These are phyloP conservation scores for Neofusicoccum ribis DNA, from an alignment of 2,329 filamentous ascomycete species.

Conservation along the genomic window DNA sequence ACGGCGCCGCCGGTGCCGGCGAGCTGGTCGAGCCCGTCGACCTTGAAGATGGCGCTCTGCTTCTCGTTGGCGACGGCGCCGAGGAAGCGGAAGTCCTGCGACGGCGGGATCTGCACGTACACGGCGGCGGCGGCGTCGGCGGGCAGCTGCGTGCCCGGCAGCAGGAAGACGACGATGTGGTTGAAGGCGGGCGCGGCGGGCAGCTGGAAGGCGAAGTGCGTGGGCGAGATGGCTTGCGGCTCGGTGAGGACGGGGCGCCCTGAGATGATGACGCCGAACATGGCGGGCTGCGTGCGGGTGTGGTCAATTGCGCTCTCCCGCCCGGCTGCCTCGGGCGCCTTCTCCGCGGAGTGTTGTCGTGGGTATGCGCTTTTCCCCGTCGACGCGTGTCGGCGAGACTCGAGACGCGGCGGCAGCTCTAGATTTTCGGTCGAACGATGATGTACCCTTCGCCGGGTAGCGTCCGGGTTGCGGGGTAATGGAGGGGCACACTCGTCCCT, in stretches of 20 bases:
- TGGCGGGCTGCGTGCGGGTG: slow-evolving; percentile 28
- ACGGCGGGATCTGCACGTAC: slow-evolving; percentile 72
- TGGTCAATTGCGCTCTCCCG: no score
- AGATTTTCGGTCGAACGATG: background rate
- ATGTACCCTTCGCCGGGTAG: background rate
- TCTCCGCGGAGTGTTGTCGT: background rate
- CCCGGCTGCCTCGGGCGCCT: background rate
- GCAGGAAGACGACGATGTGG: slow-evolving; percentile 85
- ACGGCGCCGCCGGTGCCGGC: slow-evolving; percentile 38
- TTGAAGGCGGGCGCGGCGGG: slow-evolving; percentile 59
- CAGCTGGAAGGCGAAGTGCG: slow-evolving; percentile 69
- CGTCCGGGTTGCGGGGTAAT: background rate
- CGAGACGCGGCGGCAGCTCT: no score
- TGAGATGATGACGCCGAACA: slow-evolving; percentile 64
- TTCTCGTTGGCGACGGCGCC: slow-evolving; percentile 89
- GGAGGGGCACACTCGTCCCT: background rate
- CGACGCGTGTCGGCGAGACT: no score
- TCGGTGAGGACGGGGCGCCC: slow-evolving; percentile 61
- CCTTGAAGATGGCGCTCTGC: slow-evolving; percentile 86
- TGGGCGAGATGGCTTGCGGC: slow-evolving; percentile 55
- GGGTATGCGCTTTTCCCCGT: background rate
- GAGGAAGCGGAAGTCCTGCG: slow-evolving; percentile 73
- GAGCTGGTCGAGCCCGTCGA: slow-evolving; percentile 40
- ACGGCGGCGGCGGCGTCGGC: slow-evolving; percentile 80
- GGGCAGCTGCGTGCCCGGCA: slow-evolving; percentile 75